These are phyloP conservation scores for Tuber magnatum DNA, from an alignment of 495 filamentous ascomycete genomes.

Conservation along the genomic window DNA sequence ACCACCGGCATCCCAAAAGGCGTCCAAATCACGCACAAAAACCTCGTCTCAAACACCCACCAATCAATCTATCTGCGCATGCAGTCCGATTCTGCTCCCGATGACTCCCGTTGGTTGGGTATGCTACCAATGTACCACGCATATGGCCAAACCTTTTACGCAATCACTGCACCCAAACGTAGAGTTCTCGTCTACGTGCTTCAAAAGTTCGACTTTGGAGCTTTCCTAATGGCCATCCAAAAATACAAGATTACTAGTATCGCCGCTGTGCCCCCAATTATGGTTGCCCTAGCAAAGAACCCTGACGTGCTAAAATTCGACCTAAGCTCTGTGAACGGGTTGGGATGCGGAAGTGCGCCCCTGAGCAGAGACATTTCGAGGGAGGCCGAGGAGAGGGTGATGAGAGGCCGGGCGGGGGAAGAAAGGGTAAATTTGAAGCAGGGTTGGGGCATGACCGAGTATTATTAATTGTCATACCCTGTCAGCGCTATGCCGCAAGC, in stretches of 20 bases:
- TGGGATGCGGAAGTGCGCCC: conserved; percentile 60
- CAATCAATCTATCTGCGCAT: conserved; percentile 49
- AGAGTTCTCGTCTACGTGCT: conserved; percentile 28
- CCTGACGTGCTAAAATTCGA: conserved; percentile 60
- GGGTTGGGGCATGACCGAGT: conserved; percentile 83
- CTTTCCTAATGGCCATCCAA: conserved; percentile 62
- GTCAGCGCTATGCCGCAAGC: conserved; percentile 12
- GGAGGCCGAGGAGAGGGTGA: conserved; percentile 44
- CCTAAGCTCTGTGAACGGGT: conserved; percentile 54
- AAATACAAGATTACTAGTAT: conserved; percentile 59
- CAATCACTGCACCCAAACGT: conserved; percentile 42
- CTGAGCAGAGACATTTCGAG: conserved; percentile 41
- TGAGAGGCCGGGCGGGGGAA: conserved; percentile 76
- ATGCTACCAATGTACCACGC: conserved; percentile 75
- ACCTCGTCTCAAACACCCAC: conserved; percentile 62
- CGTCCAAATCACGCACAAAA: conserved; percentile 67
- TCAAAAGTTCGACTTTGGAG: conserved; percentile 57
- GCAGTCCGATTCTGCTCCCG: conserved; percentile 39
- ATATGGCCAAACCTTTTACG: conserved; percentile 50
- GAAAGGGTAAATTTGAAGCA: conserved; percentile 57
- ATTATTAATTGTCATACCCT: conserved; percentile 32
- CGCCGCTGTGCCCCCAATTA: conserved; percentile 60
- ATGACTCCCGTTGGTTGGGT: conserved; percentile 44
- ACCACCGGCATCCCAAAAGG: conserved; percentile 82
- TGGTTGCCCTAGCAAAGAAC: conserved; percentile 66